Conservation (phyloP, 352 stramenopile species). For the Globisporangium rhizosaccharum region DNA sequence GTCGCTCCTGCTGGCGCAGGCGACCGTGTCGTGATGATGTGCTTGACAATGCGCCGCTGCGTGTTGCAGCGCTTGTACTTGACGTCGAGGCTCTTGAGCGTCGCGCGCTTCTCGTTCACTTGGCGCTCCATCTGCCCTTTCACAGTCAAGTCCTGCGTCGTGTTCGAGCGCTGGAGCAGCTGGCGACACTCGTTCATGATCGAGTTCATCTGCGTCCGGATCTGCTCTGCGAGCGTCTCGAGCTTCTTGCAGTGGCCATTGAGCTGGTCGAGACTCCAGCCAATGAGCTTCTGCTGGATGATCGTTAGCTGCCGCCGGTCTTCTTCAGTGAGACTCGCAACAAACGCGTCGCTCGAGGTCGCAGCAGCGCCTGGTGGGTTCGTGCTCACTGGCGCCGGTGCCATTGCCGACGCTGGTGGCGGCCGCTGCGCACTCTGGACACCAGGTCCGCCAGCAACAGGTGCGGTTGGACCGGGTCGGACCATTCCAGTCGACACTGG, state of each 20-base stretch:
- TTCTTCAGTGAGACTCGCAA: conserved; percentile 53
- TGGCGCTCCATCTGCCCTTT: conserved; percentile 63
- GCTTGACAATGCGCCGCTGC: conserved; percentile 77
- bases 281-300: conserved; percentile 67
- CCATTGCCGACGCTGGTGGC: not conserved
- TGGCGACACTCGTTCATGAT: conserved; percentile 83
- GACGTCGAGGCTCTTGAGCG: conserved; percentile 69
- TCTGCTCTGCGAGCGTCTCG: conserved; percentile 74
- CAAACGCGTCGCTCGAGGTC: conserved; percentile 16
- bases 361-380: conserved; percentile 2
- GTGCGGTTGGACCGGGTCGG: not conserved
- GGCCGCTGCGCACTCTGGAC: not conserved
- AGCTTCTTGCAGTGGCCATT: conserved; percentile 78
- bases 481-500: too few species aligned
- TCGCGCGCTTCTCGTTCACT: conserved; percentile 63
- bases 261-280: conserved; percentile 66
- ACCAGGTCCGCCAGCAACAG: not conserved
- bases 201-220: conserved; percentile 71
- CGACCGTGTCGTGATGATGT: conserved; percentile 57
- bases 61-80: conserved; percentile 78
- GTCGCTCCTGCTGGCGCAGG: not conserved
- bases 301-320: conserved; percentile 64
- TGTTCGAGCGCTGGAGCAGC: conserved; percentile 68
- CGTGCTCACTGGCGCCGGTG: not conserved
- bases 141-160: conserved; percentile 53